Base-by-base conservation (phyloP, 208 protist species). In the Leishmania lainsoni region DNA sequence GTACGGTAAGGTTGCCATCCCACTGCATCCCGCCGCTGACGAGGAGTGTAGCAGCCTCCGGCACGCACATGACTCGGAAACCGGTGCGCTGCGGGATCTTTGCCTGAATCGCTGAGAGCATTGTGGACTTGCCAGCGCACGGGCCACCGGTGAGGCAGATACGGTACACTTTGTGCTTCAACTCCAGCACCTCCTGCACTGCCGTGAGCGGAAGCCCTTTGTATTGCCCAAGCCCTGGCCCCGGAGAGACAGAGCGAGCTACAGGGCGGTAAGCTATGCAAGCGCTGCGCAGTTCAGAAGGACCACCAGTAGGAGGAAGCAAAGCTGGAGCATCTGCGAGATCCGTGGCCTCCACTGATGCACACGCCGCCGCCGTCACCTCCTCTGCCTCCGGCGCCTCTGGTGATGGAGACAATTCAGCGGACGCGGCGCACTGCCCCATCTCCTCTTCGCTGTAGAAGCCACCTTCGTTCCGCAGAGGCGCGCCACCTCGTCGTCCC, bases 71-170 rank as follows among this genome's bases (percentile, higher is more conserved):
- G 10, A 97, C 93, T 2, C 91, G 90, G 75, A 88, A 94, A 65
- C 91, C 93, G 14, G 79, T 91, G 51, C 91, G 91, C 75, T 91
- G 78, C 26, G 87, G 85, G n/a, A 97, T 78, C 74, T 90, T 89
- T 29, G 80, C 78, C 78, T 93, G 90, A 17, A 97, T 86, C 59
- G 87, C 80, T 16, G 90, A 89, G 26, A 97, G 85, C 78, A 94
- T 81, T 16, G 91, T 96, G 1, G 90, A 93, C 86, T 97, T 97
- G 58, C 94, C 94, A 0, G 90, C 94, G 70, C 94, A 97, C 4
- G 94, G 94, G 14, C 94, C 94, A 48, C 94, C 94, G 9, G 94
- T 97, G 45, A 97, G 81, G 70, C 92, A 94, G 61, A 97, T 85
- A 29, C 89, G 86, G 72, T 92, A 90, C 35, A 96, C 88, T 8